Evolutionary conservation across 139 green algal genomes (phyloP).

Genomic region (Ettlia oleoabundans): DNA sequence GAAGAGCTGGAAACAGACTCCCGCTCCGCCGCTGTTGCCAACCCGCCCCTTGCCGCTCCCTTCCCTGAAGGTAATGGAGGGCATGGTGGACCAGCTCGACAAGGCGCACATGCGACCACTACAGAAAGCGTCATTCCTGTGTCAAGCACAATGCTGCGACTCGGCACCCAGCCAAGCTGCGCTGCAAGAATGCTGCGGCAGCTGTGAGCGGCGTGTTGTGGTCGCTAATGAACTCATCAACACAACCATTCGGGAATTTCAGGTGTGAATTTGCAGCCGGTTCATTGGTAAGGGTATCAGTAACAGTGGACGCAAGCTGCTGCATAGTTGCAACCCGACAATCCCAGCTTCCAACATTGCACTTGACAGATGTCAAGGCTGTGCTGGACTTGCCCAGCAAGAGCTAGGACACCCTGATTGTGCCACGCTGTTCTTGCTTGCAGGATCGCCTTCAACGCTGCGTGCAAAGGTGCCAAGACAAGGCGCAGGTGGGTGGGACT

Average conservation of each 20-base stretch:
- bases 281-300: too few species aligned
- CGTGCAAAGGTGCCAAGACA: slow-evolving; percentile 46
- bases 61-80: slow-evolving; percentile 51
- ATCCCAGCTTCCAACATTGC: too few species aligned
- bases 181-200: slow-evolving; percentile 36
- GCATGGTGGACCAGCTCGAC: slow-evolving; percentile 40
- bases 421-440: not conserved
- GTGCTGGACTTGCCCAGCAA: too few species aligned
- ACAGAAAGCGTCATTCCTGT: slow-evolving; percentile 50
- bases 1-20: too few species aligned
- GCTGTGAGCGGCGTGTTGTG: slow-evolving; percentile 37
- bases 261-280: not conserved
- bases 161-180: slow-evolving; percentile 13
- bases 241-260: slow-evolving; percentile 39
- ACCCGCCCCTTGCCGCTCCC: too few species aligned
- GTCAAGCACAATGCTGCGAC: slow-evolving; percentile 51
- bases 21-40: too few species aligned
- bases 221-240: slow-evolving; percentile 40
- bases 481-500: too few species aligned
- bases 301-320: too few species aligned
- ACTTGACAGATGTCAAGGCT: too few species aligned
- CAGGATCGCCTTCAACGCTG: slow-evolving; percentile 50
- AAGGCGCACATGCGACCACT: slow-evolving; percentile 37
- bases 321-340: too few species aligned
- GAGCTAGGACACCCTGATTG: too few species aligned